Evolutionary conservation across 2,329 filamentous ascomycete species (phyloP).

Genomic region (Ophiocordyceps australis): DNA sequence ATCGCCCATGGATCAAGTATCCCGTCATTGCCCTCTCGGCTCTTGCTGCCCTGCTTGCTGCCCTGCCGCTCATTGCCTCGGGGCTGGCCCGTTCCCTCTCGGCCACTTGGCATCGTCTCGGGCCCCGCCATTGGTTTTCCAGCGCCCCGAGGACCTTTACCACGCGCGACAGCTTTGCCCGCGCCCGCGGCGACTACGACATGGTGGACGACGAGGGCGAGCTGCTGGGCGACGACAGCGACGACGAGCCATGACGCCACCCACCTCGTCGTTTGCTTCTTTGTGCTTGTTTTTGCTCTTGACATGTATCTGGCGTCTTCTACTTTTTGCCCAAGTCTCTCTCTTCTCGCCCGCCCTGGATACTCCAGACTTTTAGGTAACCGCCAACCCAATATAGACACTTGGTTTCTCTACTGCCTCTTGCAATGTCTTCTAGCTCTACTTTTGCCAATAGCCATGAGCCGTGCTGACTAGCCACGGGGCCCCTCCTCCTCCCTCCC

Average conservation of each 20-base stretch:
- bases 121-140: constrained; percentile 31
- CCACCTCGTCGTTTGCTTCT: too few relatives aligned
- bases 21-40: constrained; percentile 60
- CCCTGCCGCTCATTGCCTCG: constrained; percentile 51
- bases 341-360: too few relatives aligned
- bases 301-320: too few relatives aligned
- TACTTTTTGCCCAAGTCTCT: too few relatives aligned
- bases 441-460: too few relatives aligned
- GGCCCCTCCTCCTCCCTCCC: too few relatives aligned
- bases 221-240: constrained; percentile 79
- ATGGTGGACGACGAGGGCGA: constrained; percentile 88
- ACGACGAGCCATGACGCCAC: constrained; percentile 51
- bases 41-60: constrained; percentile 36
- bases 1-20: constrained; percentile 63
- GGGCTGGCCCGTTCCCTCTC: constrained; percentile 52
- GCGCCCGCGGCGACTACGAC: constrained; percentile 73
- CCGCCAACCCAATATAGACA: too few relatives aligned
- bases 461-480: too few relatives aligned
- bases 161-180: constrained; percentile 74
- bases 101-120: constrained; percentile 30
- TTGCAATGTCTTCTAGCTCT: too few relatives aligned
- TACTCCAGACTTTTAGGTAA: too few relatives aligned
- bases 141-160: constrained; percentile 57
- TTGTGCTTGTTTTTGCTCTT: too few relatives aligned
- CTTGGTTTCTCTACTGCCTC: too few relatives aligned